Evolutionary conservation across 257 asterid genomes (phyloP), one percentile per base, ranked within the genome.

Genomic region (Rauvolfia tetraphylla): DNA sequence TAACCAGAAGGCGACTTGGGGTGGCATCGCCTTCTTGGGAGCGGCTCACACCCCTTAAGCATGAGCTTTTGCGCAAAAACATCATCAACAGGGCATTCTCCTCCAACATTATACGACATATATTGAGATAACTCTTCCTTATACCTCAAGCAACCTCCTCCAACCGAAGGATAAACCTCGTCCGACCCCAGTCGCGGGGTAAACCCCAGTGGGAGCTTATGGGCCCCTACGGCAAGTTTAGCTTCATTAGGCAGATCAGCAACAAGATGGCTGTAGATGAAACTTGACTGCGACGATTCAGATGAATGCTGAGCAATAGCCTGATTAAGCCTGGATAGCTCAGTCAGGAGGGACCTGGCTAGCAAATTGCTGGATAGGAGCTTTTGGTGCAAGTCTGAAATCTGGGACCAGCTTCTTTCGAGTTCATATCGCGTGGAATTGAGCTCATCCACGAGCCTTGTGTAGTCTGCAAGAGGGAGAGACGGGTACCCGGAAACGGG

Each of bases 31-130:
- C 96, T 73, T 46, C 88, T 75, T 0, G 88, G 91, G 10, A 90
- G 87, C 0, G 91, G 92, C 81, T 88, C 93, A 74, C 93, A 90
- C 0, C 91, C 90, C 61, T 78, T 85, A 0, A 88, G 82, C 89
- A 88, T 81, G 20, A 86, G 87, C 7, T 68, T 75, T 15, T 88
- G 91, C 0, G 87, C 87, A 22, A 85, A 80, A 13, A 75, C 80
- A n/a, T 90, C 92, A 39, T 89, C 95, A 7, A 75, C 76, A 0
- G 92, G 90, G 59, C 92, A 89, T 13, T 78, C 87, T 41, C 77
- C 76, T 2, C 89, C 91, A 31, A 86, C 75, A 0, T 75, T 13
- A 29, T 88, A 88, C 0, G 85, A 82, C 91, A 86, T 86, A 71
- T 85, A 88, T 23, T 71, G 80, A 0, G 63, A 49, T 17, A 89